Evolutionary conservation across 768 basidiomycete species (phyloP).

Genomic region (Tremella yokohamensis): DNA sequence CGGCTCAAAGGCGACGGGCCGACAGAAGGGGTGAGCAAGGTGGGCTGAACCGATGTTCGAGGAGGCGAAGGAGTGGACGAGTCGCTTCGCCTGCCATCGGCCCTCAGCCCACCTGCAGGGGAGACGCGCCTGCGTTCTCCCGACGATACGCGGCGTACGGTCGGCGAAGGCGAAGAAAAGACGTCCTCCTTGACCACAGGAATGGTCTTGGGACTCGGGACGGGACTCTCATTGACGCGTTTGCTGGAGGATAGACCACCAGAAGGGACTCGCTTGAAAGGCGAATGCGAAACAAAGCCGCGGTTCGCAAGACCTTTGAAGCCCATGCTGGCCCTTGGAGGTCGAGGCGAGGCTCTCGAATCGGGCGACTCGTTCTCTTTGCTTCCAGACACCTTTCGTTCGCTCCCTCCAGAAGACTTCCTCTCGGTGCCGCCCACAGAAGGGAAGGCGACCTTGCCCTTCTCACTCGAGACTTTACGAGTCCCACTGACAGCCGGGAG

Average conservation of each 20-base stretch:
- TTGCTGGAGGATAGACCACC: conserved; percentile 20
- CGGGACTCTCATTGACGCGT: conserved; percentile 19
- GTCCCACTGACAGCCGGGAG: conserved; percentile 27
- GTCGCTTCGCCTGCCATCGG: conserved; percentile 6
- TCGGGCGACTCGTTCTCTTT: conserved; percentile 42
- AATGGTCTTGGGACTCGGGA: conserved; percentile 26
- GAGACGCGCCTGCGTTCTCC: conserved; percentile 9
- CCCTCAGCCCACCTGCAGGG: conserved; percentile 12
- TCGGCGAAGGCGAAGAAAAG: conserved; percentile 40
- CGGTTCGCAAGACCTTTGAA: conserved; percentile 44
- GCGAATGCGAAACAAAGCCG: conserved; percentile 39
- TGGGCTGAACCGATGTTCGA: conserved; percentile 6
- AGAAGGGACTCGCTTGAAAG: conserved; percentile 38
- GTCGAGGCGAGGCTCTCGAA: conserved; percentile 22
- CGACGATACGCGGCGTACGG: conserved; percentile 9
- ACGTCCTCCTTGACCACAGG: conserved; percentile 33
- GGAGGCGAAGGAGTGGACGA: conserved; percentile 34
- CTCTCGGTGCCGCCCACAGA: conserved; percentile 9
- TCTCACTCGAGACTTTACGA: conserved; percentile 38
- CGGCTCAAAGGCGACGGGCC: conserved; percentile 29
- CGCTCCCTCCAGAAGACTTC: conserved; percentile 15
- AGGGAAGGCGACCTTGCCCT: conserved; percentile 20
- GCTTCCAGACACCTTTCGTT: conserved; percentile 27
- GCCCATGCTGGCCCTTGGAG: conserved; percentile 37
- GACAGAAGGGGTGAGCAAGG: conserved; percentile 11